These are phyloP conservation scores for Backusella liffmaniae DNA, from an alignment of 192 early-diverging fungal genomes.

Conservation along the genomic window DNA sequence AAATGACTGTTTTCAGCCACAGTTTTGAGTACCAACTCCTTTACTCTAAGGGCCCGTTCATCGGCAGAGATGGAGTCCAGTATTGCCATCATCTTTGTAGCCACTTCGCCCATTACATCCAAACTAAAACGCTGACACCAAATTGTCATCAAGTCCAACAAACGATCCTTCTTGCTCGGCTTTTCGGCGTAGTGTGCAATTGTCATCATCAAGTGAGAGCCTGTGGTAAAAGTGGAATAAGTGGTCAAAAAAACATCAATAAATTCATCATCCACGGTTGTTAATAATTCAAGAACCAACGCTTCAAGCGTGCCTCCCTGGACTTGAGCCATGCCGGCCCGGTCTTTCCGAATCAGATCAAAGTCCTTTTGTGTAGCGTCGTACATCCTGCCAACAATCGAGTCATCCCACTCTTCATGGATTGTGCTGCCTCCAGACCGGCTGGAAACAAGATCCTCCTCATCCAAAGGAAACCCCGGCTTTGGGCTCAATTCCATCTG, in stretches of 20 bases:
- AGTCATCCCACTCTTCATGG: not conserved
- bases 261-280: conserved; percentile 37
- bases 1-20: conserved; percentile 4
- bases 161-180: not conserved
- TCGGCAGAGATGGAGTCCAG: conserved; percentile 5
- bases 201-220: conserved; percentile 13
- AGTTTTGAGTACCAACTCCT: conserved; percentile 14
- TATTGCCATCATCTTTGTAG: conserved; percentile 25
- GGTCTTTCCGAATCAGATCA: conserved; percentile 39
- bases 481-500: not conserved
- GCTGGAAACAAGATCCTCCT: not conserved
- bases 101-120: conserved; percentile 38
- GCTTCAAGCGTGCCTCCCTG: conserved; percentile 44
- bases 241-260: conserved; percentile 40
- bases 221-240: conserved; percentile 39
- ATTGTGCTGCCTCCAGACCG: not conserved
- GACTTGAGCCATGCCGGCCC: conserved; percentile 8
- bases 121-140: conserved; percentile 35
- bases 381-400: conserved; percentile 13
- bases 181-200: not conserved
- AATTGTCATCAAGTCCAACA: conserved; percentile 17
- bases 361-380: conserved; percentile 43
- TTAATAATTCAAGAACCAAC: conserved; percentile 63
- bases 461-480: not conserved
- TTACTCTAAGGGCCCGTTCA: not conserved